Evolutionary conservation across 2,329 filamentous ascomycete genomes (phyloP).

Genomic region (Sodiomyces alkalinus): DNA sequence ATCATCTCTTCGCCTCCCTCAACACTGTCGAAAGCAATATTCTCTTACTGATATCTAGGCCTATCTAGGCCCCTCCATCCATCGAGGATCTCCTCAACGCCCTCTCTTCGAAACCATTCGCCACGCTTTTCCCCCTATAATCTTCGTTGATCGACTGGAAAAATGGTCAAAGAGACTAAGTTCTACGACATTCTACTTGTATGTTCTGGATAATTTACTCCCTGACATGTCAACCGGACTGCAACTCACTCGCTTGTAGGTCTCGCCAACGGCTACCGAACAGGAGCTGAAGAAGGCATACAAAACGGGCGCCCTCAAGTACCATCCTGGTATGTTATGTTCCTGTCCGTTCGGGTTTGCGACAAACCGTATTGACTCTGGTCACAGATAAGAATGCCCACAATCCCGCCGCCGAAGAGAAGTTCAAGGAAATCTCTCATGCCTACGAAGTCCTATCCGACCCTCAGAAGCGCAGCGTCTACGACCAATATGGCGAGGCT

Average conservation of each 20-base stretch:
- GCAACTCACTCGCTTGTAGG: constrained; percentile 29
- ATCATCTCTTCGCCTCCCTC: no score
- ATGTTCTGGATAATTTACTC: constrained; percentile 21
- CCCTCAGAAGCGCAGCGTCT: constrained; percentile 75
- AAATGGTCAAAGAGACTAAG: constrained; percentile 70
- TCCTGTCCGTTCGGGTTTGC: background rate
- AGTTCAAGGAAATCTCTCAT: constrained; percentile 95
- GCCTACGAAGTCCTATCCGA: constrained; percentile 94
- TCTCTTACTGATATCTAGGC: no score
- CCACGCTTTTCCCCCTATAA: background rate
- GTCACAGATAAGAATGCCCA: constrained; percentile 81
- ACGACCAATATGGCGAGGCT: constrained; percentile 96
- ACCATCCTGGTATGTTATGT: constrained; percentile 57
- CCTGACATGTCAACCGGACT: constrained; percentile 8
- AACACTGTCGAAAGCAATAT: no score
- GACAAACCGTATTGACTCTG: constrained; percentile 5
- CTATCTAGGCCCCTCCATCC: background rate
- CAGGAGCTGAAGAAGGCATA: constrained; percentile 83
- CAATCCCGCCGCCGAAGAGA: constrained; percentile 85
- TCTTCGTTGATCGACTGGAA: no score
- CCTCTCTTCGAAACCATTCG: background rate
- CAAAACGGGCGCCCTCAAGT: constrained; percentile 69
- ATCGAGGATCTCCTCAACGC: no score
- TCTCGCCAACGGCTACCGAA: constrained; percentile 65
- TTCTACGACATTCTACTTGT: constrained; percentile 68